Conservation (phyloP, 2,329 filamentous ascomycete genomes). For the Zasmidium angulare region DNA sequence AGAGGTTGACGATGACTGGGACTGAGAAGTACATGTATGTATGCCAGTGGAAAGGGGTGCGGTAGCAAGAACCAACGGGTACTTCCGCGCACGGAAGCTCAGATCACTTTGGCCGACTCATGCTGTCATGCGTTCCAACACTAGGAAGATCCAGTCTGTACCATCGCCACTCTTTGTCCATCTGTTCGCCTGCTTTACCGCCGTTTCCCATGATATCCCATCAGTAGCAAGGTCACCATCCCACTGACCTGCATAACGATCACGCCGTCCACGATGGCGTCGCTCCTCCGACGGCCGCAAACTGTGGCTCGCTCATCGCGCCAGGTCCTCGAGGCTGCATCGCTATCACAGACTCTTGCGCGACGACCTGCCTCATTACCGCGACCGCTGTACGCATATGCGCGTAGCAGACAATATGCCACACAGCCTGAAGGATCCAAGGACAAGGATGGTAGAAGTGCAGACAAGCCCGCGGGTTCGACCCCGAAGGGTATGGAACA, state of each 20-base stretch:
- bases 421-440: conserved; percentile 47
- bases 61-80: too few relatives aligned
- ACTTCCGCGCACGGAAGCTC: too few relatives aligned
- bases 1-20: too few relatives aligned
- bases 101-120: neutral
- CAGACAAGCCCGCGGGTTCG: conserved; percentile 34
- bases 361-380: conserved; percentile 40
- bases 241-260: neutral
- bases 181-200: neutral
- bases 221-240: neutral
- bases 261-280: conserved; percentile 30
- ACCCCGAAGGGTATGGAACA: conserved; percentile 46
- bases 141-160: too few relatives aligned
- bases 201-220: neutral
- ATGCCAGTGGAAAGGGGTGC: too few relatives aligned
- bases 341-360: conserved; percentile 35
- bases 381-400: conserved; percentile 45
- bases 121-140: neutral
- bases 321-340: conserved; percentile 34
- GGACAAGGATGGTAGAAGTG: conserved; percentile 33
- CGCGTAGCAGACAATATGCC: conserved; percentile 45
- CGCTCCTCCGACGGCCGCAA: conserved; percentile 37
- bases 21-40: too few relatives aligned
- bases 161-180: neutral
- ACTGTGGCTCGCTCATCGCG: conserved; percentile 34